These are phyloP conservation scores for Sugiyamaella valdiviana DNA, from an alignment of 805 yeast genomes.

Conservation along the genomic window DNA sequence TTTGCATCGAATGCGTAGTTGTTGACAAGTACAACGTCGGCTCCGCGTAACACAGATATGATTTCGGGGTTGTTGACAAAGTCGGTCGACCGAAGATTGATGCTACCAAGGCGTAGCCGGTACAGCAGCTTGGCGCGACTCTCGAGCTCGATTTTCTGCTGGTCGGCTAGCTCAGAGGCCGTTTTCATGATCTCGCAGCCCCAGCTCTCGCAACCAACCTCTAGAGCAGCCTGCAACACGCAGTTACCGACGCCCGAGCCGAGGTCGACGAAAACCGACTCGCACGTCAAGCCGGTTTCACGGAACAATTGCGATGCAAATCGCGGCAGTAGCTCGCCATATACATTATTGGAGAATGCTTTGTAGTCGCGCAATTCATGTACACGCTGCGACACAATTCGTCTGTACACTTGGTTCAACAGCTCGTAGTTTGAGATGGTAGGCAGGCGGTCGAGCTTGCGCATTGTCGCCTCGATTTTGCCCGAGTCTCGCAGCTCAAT, in stretches of 20 bases:
- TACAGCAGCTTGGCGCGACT: constrained; percentile 52
- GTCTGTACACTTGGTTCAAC: constrained; percentile 62
- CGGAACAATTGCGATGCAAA: constrained; percentile 63
- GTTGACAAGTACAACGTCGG: constrained; percentile 72
- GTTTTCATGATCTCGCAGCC: constrained; percentile 88
- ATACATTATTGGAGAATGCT: constrained; percentile 85
- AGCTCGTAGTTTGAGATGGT: constrained; percentile 52
- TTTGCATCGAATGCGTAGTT: constrained; percentile 79
- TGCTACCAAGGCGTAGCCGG: constrained; percentile 56
- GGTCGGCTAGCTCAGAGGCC: constrained; percentile 61
- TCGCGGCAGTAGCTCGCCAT: constrained; percentile 81
- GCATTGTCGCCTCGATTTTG: constrained; percentile 31
- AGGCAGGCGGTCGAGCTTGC: constrained; percentile 18
- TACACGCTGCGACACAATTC: constrained; percentile 74
- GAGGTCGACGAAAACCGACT: constrained; percentile 68
- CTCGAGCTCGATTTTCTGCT: constrained; percentile 53
- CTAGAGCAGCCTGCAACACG: constrained; percentile 80
- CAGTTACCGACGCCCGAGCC: constrained; percentile 97
- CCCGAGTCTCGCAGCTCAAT: constrained; percentile 32
- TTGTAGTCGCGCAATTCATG: constrained; percentile 59
- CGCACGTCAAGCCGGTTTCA: constrained; percentile 49
- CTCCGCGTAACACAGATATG: constrained; percentile 44
- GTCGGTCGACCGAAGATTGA: constrained; percentile 59
- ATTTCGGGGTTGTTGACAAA: constrained; percentile 64
- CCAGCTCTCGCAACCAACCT: constrained; percentile 74